These are phyloP conservation scores for Trametes sp. DNA, from an alignment of 1,284 basidiomycete species.

Conservation along the genomic window DNA sequence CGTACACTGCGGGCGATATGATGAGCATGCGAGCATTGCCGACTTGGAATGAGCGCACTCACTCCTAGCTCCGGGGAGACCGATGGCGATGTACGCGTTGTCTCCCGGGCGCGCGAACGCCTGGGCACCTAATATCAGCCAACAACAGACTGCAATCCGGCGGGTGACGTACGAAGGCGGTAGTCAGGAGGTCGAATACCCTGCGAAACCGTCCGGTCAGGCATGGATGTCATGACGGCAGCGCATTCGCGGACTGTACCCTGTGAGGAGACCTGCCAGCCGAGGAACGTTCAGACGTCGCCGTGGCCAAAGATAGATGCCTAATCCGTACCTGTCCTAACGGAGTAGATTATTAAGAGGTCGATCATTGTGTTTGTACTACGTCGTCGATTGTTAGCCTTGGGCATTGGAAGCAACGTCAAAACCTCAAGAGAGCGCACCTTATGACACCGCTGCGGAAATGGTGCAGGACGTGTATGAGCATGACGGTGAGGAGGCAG, in stretches of 20 bases:
- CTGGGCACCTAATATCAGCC: neutral
- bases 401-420: neutral
- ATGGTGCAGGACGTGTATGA: neutral
- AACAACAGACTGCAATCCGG: neutral
- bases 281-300: neutral
- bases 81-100: neutral
- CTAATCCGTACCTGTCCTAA: slow-evolving; percentile 9
- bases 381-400: neutral
- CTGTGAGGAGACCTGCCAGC: neutral
- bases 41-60: neutral
- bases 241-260: neutral
- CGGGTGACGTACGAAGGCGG: neutral
- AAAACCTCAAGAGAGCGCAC: neutral
- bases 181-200: neutral
- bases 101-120: neutral
- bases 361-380: slow-evolving; percentile 18
- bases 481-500: neutral
- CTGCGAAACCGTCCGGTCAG: neutral
- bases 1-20: neutral
- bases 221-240: no score
- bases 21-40: no score
- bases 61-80: slow-evolving; percentile 1
- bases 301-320: no score
- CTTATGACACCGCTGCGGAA: slow-evolving; percentile 13
- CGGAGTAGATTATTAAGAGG: slow-evolving; percentile 9